Conservation (phyloP, 2,329 filamentous ascomycete species). For the Botrytis squamosa region DNA sequence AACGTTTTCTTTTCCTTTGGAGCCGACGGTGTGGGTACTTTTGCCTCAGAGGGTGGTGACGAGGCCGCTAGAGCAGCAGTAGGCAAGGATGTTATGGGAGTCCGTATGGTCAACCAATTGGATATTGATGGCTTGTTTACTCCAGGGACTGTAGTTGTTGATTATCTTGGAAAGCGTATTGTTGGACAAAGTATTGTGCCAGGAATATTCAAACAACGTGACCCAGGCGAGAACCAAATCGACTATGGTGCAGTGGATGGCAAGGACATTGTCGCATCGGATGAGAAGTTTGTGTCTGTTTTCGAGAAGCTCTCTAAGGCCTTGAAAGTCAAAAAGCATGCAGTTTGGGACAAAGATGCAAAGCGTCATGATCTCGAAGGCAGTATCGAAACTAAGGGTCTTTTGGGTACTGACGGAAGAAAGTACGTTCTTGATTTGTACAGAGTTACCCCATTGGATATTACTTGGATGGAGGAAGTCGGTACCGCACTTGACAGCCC, state of each 20-base stretch:
- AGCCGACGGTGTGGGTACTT: slow-evolving; percentile 94
- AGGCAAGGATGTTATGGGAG: slow-evolving; percentile 92
- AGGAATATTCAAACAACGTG: slow-evolving; percentile 97
- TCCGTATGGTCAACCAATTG: slow-evolving; percentile 93
- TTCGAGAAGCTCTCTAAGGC: slow-evolving; percentile 91
- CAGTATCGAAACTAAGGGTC: slow-evolving; percentile 95
- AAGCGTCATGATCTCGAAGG: slow-evolving; percentile 88
- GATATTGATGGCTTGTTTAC: slow-evolving; percentile 95
- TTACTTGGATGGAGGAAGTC: slow-evolving; percentile 83
- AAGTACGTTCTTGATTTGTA: slow-evolving; percentile 98
- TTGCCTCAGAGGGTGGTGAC: slow-evolving; percentile 92
- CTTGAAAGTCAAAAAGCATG: slow-evolving; percentile 87
- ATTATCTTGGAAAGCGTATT: slow-evolving; percentile 95
- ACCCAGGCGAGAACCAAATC: slow-evolving; percentile 96
- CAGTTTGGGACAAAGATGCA: slow-evolving; percentile 96
- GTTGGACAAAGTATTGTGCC: slow-evolving; percentile 98
- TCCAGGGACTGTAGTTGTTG: slow-evolving; percentile 91
- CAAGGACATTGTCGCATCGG: slow-evolving; percentile 89
- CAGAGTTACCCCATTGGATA: slow-evolving; percentile 87
- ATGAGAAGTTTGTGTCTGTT: slow-evolving; percentile 77
- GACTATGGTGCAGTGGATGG: slow-evolving; percentile 98
- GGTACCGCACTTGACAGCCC: slow-evolving; percentile 46
- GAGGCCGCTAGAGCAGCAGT: slow-evolving; percentile 95
- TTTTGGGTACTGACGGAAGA: slow-evolving; percentile 93
- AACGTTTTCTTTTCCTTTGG: slow-evolving; percentile 99